phyloP scores from a whole-genome alignment of 140 eudicot species.

The Oenanthe javanica region DNA sequence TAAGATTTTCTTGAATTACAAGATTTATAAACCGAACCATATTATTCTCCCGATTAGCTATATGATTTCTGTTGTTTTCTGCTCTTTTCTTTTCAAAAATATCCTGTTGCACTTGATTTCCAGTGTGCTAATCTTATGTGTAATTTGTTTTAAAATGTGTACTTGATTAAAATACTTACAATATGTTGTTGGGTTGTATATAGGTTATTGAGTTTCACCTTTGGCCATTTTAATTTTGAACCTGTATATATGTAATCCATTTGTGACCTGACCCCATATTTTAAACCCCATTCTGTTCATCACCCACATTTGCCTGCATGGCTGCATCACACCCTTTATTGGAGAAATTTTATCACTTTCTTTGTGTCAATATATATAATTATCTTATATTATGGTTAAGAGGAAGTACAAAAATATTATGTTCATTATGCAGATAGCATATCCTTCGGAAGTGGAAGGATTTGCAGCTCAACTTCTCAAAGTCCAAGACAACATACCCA shows the following conservation, averaged over 20 bases:
- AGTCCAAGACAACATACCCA: conserved; percentile 97
- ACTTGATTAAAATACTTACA: neutral
- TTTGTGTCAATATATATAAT: neutral
- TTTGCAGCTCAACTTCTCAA: conserved; percentile 66
- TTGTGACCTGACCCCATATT: neutral
- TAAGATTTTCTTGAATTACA: neutral
- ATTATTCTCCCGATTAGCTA: neutral
- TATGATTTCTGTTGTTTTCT: neutral
- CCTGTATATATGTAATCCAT: neutral
- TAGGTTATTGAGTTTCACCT: neutral
- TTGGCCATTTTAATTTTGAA: neutral
- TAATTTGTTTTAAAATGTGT: neutral
- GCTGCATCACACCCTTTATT: neutral
- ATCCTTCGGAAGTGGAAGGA: conserved; percentile 81
- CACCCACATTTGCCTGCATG: neutral
- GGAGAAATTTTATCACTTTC: neutral
- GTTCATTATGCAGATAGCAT: conserved; percentile 72
- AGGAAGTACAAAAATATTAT: neutral
- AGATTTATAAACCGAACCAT: neutral
- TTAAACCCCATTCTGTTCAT: neutral
- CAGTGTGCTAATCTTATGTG: neutral
- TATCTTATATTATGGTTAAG: neutral
- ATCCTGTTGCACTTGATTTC: neutral
- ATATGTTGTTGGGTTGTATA: neutral
- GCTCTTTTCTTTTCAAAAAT: neutral